Evolutionary conservation across 495 filamentous ascomycete genomes (phyloP).

Genomic region (Xylona heveae): DNA sequence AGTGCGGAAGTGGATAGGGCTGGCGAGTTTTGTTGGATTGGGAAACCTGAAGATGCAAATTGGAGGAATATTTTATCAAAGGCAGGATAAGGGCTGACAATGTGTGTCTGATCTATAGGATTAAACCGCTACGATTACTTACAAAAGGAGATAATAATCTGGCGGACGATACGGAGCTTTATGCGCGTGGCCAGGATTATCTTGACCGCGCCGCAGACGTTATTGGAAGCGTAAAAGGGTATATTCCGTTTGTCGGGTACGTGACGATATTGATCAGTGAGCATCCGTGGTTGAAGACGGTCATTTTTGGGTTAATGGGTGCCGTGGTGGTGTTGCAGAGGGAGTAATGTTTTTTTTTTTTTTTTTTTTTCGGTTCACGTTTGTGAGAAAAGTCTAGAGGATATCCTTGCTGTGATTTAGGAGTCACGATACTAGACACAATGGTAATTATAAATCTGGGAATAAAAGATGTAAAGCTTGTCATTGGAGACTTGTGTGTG

Average conservation of each 20-base stretch:
- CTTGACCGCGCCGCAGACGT: constrained; percentile 70
- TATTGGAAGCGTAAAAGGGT: constrained; percentile 85
- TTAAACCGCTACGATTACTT: constrained; percentile 37
- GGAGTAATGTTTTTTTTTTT: constrained; percentile 27
- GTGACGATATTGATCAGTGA: constrained; percentile 94
- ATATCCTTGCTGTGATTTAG: no score
- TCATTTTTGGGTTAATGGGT: constrained; percentile 85
- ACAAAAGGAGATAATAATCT: constrained; percentile 98
- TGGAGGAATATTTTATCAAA: no score
- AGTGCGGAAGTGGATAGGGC: constrained; percentile 20
- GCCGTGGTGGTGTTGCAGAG: constrained; percentile 82
- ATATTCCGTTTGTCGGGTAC: constrained; percentile 88
- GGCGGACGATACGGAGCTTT: constrained; percentile 87
- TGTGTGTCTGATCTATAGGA: constrained; percentile 8
- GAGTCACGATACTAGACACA: no score
- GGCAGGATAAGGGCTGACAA: no score
- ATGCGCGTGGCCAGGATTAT: constrained; percentile 65
- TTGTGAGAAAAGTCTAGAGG: no score
- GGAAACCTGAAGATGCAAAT: no score
- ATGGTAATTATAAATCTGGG: no score
- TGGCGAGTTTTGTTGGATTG: no score
- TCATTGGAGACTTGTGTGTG: no score
- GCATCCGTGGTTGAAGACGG: constrained; percentile 93
- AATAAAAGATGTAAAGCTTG: no score
- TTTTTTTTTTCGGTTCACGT: background rate